Evolutionary conservation across 2,329 filamentous ascomycete genomes (phyloP).

Genomic region (Arthrobotrys sphaeroides): DNA sequence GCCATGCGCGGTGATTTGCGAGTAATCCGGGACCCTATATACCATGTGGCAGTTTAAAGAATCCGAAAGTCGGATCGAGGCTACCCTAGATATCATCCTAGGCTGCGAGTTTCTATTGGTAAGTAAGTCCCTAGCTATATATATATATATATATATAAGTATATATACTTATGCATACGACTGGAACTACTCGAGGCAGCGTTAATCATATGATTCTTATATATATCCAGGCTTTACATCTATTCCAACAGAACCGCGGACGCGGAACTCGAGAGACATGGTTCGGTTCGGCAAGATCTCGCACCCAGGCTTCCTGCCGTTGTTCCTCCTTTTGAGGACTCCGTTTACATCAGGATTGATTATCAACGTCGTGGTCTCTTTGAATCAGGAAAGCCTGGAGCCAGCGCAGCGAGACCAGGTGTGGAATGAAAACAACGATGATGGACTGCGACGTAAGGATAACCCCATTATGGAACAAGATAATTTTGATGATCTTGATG

Average conservation of each 20-base stretch:
- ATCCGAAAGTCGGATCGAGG: no score
- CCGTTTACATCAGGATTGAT: constrained; percentile 16
- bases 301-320: neutral
- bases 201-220: no score
- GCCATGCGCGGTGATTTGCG: neutral
- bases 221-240: no score
- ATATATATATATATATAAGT: no score
- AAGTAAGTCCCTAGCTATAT: no score
- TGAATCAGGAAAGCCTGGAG: no score
- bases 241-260: neutral
- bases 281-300: neutral
- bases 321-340: neutral
- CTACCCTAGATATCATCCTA: no score
- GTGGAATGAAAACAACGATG: constrained; percentile 29
- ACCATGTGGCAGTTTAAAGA: no score
- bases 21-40: neutral
- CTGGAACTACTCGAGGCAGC: no score
- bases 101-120: no score
- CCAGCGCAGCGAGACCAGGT: constrained; percentile 27
- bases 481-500: no score
- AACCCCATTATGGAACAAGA: neutral
- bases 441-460: constrained; percentile 43
- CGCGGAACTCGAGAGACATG: neutral
- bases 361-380: constrained; percentile 35
- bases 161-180: no score